Base-by-base conservation (phyloP, 352 stramenopile species). In the Pythium aristosporum region DNA sequence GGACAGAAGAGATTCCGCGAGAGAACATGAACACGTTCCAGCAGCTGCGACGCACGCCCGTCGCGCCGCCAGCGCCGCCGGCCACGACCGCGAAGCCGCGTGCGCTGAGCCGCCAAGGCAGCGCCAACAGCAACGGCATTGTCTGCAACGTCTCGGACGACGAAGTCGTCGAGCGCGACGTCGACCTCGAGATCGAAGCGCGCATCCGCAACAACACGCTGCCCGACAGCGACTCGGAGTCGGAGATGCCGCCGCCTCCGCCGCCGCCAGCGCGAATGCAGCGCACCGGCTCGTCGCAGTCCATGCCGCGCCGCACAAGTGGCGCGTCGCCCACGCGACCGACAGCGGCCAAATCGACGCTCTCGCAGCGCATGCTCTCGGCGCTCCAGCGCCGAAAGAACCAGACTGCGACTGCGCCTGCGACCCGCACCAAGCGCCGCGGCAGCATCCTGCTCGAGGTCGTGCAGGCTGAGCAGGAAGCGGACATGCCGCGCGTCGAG, bases 141-240 rank as follows among this genome's bases (percentile, higher is more conserved):
- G 68, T 79, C 23, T 73, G 63, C 74, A 85, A 80, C 60, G 76
- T 82, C 32, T 88, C 78, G 48, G 76, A 85, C 56, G 80, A 87
- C 62, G 78, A 87, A 53, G 73, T 81, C 16, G 64, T 87, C 25
- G 80, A 91, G 68, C 73, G 82, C 13, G 82, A 89, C 57, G 87
- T 88, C 16, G 82, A 91, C 71, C 58, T 85, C 32, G 80, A 89
- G 63, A 91, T 91, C 46, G 79, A 91, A 56, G 79, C 79, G 49
- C 77, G 77, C 25, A 70, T 81, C 44, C 77, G 69, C 43, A 68
- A 63, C 46, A 58, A 49, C 49, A 73, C 66, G 57, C 54, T 69
- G 34, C 65, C 67, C 15, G 51, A 37, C 54, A 69, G 61, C 65
- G 65, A 72, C 54, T 23, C 39, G 13, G 54, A 58, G 16, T 37